phyloP scores from a whole-genome alignment of 345 rosid genomes.

The Capsella bursapastoris region DNA sequence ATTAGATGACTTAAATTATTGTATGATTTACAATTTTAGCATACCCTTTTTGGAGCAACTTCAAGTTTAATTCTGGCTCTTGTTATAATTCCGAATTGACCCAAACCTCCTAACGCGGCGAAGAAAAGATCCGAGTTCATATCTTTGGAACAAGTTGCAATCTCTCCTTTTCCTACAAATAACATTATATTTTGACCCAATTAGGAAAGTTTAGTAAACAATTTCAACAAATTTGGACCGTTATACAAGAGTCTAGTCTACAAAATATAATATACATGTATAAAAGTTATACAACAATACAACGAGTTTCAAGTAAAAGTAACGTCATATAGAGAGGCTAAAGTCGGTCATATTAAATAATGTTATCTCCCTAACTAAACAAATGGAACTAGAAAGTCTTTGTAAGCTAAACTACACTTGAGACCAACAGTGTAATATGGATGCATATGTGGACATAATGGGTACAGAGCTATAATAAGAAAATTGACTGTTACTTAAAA shows the following conservation, averaged over 20 bases:
- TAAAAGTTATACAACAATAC: background rate
- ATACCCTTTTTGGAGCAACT: slow-evolving; percentile 65
- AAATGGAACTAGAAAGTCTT: slow-evolving; percentile 35
- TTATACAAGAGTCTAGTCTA: background rate
- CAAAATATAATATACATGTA: slow-evolving; percentile 1
- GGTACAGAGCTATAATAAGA: slow-evolving; percentile 29
- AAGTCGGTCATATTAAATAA: slow-evolving; percentile 31
- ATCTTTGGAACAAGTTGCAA: slow-evolving; percentile 58
- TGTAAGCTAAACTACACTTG: slow-evolving; percentile 22
- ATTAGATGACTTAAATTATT: background rate
- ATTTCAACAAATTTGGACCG: slow-evolving; percentile 3
- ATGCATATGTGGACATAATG: slow-evolving; percentile 32
- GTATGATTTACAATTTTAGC: background rate
- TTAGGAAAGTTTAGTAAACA: slow-evolving; percentile 16
- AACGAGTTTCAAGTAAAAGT: background rate
- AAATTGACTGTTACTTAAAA: slow-evolving; percentile 26
- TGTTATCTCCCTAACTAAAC: slow-evolving; percentile 33
- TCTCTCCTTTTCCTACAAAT: slow-evolving; percentile 67
- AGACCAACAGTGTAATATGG: slow-evolving; percentile 3
- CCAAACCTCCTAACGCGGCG: slow-evolving; percentile 79
- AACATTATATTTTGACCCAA: background rate
- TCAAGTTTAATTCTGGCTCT: slow-evolving; percentile 70
- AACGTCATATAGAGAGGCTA: slow-evolving; percentile 23
- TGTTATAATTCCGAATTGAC: slow-evolving; percentile 82
- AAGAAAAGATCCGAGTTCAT: slow-evolving; percentile 66